Conservation (phyloP, 2,329 filamentous ascomycete species). For the Aureobasidium sp. region DNA sequence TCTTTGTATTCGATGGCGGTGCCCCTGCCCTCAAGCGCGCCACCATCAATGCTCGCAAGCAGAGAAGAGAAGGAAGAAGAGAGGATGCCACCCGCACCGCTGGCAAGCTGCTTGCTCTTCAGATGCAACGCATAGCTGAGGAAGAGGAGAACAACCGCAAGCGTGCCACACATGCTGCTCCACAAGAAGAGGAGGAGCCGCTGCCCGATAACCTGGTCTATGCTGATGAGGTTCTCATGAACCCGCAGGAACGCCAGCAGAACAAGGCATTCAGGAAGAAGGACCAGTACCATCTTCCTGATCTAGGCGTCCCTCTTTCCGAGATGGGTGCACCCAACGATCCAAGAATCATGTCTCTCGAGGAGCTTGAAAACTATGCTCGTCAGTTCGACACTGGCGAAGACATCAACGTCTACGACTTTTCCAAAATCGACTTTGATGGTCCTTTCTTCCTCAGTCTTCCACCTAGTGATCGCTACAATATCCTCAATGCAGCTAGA, state of each 20-base stretch:
- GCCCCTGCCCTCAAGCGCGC: constrained; percentile 85
- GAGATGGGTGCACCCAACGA: constrained; percentile 88
- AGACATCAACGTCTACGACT: constrained; percentile 82
- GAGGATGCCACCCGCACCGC: constrained; percentile 92
- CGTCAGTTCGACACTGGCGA: constrained; percentile 86
- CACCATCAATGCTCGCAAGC: constrained; percentile 74
- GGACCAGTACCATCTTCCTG: constrained; percentile 91
- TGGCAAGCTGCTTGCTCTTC: constrained; percentile 81
- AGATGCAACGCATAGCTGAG: constrained; percentile 86
- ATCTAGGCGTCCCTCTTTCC: constrained; percentile 68
- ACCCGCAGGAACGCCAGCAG: constrained; percentile 64
- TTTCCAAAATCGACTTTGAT: constrained; percentile 97
- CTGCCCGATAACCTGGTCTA: constrained; percentile 75
- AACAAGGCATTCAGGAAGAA: constrained; percentile 79
- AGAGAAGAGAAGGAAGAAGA: constrained; percentile 74
- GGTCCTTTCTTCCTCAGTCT: constrained; percentile 91
- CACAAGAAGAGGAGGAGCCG: constrained; percentile 55
- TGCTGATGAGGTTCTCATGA: constrained; percentile 82
- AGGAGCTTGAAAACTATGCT: constrained; percentile 91
- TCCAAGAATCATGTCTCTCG: constrained; percentile 90
- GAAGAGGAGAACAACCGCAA: constrained; percentile 68
- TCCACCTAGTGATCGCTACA: constrained; percentile 86
- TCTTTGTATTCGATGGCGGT: constrained; percentile 97
- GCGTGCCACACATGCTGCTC: constrained; percentile 32
- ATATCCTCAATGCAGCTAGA: constrained; percentile 91